phyloP scores from a whole-genome alignment of 345 rosid genomes.

The Salix koriyanagi region DNA sequence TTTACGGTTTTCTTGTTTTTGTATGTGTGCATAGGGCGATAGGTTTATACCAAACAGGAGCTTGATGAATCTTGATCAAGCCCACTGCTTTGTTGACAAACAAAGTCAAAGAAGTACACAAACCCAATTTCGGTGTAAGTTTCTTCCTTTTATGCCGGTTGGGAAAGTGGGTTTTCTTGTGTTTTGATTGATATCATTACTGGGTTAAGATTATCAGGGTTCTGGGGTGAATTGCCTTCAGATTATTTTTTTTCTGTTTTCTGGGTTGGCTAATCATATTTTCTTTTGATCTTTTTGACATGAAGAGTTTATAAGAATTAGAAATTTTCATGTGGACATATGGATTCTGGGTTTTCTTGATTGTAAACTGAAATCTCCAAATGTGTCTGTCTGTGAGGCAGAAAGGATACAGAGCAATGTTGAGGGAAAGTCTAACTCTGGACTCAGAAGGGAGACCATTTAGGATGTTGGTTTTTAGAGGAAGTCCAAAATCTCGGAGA shows the following conservation, averaged over 20 bases:
- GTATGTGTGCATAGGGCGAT: constrained; percentile 34
- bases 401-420: constrained; percentile 30
- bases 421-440: constrained; percentile 33
- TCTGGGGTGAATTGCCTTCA: background rate
- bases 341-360: background rate
- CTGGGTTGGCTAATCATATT: too few species aligned
- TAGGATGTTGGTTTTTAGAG: constrained; percentile 49
- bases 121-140: constrained; percentile 26
- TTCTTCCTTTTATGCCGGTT: background rate
- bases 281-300: too few species aligned
- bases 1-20: constrained; percentile 6
- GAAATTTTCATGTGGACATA: background rate
- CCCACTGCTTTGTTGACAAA: constrained; percentile 42
- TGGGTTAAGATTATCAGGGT: background rate
- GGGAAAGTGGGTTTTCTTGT: background rate
- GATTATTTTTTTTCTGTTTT: background rate
- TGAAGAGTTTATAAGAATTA: background rate
- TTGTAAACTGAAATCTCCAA: background rate
- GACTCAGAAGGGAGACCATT: constrained; percentile 46
- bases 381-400: constrained; percentile 14
- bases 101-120: constrained; percentile 8
- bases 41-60: constrained; percentile 48
- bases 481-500: constrained; percentile 44
- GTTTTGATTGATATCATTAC: background rate
- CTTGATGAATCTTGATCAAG: constrained; percentile 63